A percentile compares a stretch with the other conserved stretches of the same genome.
phyloP scores from a whole-genome alignment of 2,329 filamentous ascomycete species.

The Cladosporium halotolerans region DNA sequence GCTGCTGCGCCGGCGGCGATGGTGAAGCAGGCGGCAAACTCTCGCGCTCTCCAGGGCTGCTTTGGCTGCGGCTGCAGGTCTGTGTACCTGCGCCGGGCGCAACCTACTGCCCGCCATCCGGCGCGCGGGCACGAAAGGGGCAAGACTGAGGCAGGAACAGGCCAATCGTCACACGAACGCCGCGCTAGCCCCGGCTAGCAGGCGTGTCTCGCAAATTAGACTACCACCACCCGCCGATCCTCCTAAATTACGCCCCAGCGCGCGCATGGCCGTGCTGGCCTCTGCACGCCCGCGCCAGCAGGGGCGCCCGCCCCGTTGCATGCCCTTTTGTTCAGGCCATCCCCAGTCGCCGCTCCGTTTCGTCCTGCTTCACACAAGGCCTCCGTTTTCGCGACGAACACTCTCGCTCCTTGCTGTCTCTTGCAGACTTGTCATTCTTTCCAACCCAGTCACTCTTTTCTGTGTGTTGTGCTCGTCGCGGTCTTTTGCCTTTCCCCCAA shows the following conservation, averaged over 20 bases:
- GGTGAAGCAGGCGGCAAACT: conserved; percentile 2
- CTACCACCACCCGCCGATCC: conserved; percentile 10
- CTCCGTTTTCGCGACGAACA: conserved; percentile 21
- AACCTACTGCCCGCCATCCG: not conserved
- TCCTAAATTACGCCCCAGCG: conserved; percentile 9
- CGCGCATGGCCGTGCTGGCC: not conserved
- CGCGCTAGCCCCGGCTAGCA: conserved; percentile 1
- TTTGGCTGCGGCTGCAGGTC: conserved; percentile 1
- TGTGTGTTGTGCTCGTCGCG: conserved; percentile 19
- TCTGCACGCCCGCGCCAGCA: conserved; percentile 8
- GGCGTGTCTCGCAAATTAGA: conserved; percentile 13
- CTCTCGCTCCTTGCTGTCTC: conserved; percentile 22
- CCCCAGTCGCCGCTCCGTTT: conserved; percentile 10
- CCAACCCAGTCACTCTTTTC: conserved; percentile 28
- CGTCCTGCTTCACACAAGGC: conserved; percentile 13
- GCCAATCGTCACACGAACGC: conserved; percentile 12
- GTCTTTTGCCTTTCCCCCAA: conserved; percentile 15
- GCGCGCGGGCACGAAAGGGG: conserved; percentile 5
- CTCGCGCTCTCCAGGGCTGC: not conserved
- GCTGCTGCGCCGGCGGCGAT: not conserved
- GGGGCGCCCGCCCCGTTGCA: conserved; percentile 5
- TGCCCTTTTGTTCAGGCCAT: conserved; percentile 9
- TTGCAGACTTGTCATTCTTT: conserved; percentile 29
- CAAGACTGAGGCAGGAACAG: conserved; percentile 11
- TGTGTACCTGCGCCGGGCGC: conserved; percentile 11